Evolutionary conservation across 495 filamentous ascomycete species (phyloP), one percentile per base, ranked within the genome.

Genomic region (Usnea hakonensis): DNA sequence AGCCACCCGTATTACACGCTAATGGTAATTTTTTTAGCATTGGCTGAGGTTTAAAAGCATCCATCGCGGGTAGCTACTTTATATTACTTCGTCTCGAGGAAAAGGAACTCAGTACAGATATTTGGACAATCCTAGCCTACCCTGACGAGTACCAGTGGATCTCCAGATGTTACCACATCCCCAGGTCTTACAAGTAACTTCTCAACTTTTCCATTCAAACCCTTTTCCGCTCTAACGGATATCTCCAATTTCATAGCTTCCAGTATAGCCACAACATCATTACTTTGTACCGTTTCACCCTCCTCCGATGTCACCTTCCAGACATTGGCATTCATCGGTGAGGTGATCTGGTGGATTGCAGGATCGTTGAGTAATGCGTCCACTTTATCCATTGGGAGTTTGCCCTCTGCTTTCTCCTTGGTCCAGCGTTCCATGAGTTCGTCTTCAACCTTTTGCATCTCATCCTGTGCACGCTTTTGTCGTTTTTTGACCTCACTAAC

Each of bases 241-340:
- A 82, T 80, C 61, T 84, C 81, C 65, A 84, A 71, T 64, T 84
- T 84, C 81, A 83, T 82, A 0, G 81, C 80, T 61, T 83, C 81
- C 11, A 83, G 70, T 2, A 83, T 73, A 2, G 72, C 71, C 1
- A 77, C 73, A 0, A 73, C 55, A 26, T 77, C 70, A 6, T 71
- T 71, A 28, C 71, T 58, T 5, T 68, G 59, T 2, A 82, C 38
- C 16, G 66, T 46, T 21, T 78, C 71, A 0, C 78, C 77, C 40
- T 76, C 73, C 28, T 78, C 68, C 3, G 79, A 76, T 16, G 72
- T 64, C 0, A 85, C 73, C 46, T 85, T 85, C 83, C 83, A 85
- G 0, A 85, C 78, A 62, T 85, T 84, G 5, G 83, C 77, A 68
- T 81, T 76, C 48, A 83, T 62, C 3, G 78, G 79, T 14, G 74